Evolutionary conservation across 768 basidiomycete species (phyloP).

Genomic region (Kwoniella mangroviensis): DNA sequence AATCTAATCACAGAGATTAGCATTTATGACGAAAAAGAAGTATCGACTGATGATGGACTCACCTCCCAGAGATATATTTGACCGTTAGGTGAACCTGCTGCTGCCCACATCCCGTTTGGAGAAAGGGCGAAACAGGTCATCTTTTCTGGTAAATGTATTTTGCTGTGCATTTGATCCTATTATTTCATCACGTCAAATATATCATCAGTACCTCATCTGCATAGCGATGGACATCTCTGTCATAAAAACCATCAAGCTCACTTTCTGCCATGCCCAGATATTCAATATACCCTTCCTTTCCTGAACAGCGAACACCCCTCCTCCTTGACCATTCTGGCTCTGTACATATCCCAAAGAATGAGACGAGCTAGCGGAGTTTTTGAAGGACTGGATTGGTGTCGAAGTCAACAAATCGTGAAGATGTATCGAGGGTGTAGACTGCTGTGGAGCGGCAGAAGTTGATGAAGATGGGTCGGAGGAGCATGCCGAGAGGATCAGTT

Average conservation of each 20-base stretch:
- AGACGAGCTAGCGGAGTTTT: slow-evolving; percentile 71
- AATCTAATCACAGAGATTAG: slow-evolving; percentile 62
- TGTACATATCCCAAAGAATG: slow-evolving; percentile 73
- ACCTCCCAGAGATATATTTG: slow-evolving; percentile 97
- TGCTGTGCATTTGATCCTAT: slow-evolving; percentile 86
- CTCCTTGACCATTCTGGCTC: slow-evolving; percentile 74
- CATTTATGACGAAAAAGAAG: neutral
- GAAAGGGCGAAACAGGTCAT: slow-evolving; percentile 79
- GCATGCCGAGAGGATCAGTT: slow-evolving; percentile 53
- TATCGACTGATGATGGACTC: slow-evolving; percentile 51
- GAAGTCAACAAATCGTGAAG: slow-evolving; percentile 74
- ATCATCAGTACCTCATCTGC: neutral
- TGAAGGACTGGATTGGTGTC: slow-evolving; percentile 67
- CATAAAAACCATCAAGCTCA: slow-evolving; percentile 50
- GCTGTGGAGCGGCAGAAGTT: slow-evolving; percentile 21
- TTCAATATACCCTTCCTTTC: slow-evolving; percentile 86
- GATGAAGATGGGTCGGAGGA: slow-evolving; percentile 37
- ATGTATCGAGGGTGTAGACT: slow-evolving; percentile 62
- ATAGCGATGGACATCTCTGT: too few species aligned
- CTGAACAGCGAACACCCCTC: slow-evolving; percentile 81
- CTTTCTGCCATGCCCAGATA: slow-evolving; percentile 94
- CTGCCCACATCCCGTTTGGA: slow-evolving; percentile 73
- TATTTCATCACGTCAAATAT: neutral
- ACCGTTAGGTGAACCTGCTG: slow-evolving; percentile 84
- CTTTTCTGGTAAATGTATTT: slow-evolving; percentile 88